Percentiles rank a stretch among this genome's conserved stretches.
Evolutionary conservation across 1,284 basidiomycete species (phyloP).

Genomic region (Cerrena zonata): DNA sequence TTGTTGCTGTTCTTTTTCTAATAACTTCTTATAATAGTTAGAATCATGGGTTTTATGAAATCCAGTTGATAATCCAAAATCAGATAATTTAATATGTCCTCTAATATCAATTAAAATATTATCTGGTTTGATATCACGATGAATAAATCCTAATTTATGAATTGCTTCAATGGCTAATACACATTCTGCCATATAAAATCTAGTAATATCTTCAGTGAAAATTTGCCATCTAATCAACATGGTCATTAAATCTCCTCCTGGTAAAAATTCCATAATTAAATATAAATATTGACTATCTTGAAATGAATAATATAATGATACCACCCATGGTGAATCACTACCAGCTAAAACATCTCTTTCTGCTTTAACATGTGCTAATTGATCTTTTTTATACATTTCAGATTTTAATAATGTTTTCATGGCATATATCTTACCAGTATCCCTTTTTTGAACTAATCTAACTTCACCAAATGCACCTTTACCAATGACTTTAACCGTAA

Average conservation of each 20-base stretch:
- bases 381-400: constrained; percentile 99
- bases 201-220: constrained; percentile 96
- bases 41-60: constrained; percentile 97
- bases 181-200: constrained; percentile 99
- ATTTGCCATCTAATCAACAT: constrained; percentile 99
- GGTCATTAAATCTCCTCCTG: constrained; percentile 95
- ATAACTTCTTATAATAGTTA: constrained; percentile 87
- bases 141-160: constrained; percentile 97
- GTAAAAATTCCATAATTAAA: constrained; percentile 98
- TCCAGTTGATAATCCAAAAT: constrained; percentile 96
- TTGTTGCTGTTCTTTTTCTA: constrained; percentile 48
- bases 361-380: constrained; percentile 96
- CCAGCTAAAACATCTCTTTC: constrained; percentile 97
- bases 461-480: constrained; percentile 99
- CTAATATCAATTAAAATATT: constrained; percentile 97
- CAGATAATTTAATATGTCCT: constrained; percentile 95
- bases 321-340: constrained; percentile 96
- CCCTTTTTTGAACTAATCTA: constrained; percentile 90
- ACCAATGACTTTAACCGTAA: constrained; percentile 96
- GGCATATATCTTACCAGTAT: constrained; percentile 96
- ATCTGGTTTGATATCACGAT: constrained; percentile 98
- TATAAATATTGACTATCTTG: constrained; percentile 97
- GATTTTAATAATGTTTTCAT: constrained; percentile 98
- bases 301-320: constrained; percentile 97
- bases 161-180: constrained; percentile 97